These are phyloP conservation scores for Pouteria glomerata DNA, from an alignment of 148 eudicot species.

Conservation along the genomic window DNA sequence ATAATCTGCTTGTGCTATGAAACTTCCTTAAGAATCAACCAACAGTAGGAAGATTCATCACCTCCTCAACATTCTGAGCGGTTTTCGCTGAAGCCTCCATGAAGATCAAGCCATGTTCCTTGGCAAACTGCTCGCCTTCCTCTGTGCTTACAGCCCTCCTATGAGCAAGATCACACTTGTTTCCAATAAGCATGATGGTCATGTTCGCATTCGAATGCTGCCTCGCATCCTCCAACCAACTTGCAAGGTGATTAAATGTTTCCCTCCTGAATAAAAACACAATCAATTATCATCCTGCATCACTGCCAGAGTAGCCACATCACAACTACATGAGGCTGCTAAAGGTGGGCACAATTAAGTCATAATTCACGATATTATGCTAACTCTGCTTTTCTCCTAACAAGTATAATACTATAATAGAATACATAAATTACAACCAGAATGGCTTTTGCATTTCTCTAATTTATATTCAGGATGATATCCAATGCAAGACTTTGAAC, in stretches of 20 bases:
- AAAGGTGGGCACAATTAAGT: background rate
- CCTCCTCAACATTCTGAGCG: slow-evolving; percentile 58
- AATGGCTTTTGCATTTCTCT: background rate
- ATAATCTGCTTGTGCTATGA: background rate
- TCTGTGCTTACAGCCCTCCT: slow-evolving; percentile 54
- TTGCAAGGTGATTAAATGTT: slow-evolving; percentile 54
- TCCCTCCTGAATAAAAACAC: slow-evolving; percentile 37
- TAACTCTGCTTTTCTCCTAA: background rate
- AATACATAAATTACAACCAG: background rate
- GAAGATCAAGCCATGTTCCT: slow-evolving; percentile 50
- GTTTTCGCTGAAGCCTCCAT: slow-evolving; percentile 58
- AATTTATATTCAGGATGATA: background rate
- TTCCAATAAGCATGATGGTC: slow-evolving; percentile 55
- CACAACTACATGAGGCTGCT: background rate
- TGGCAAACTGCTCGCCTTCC: slow-evolving; percentile 63
- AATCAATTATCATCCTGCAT: background rate
- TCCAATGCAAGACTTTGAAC: no score
- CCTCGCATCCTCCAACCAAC: slow-evolving; percentile 64
- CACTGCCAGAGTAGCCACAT: slow-evolving; percentile 3
- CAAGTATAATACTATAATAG: background rate
- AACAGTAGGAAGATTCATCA: slow-evolving; percentile 4
- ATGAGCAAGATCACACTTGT: slow-evolving; percentile 49
- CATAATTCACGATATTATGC: background rate
- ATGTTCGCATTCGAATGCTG: slow-evolving; percentile 53
- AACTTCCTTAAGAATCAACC: background rate